These are phyloP conservation scores for Cyclotella baltica DNA, from an alignment of 108 stramenopile genomes.

Conservation along the genomic window DNA sequence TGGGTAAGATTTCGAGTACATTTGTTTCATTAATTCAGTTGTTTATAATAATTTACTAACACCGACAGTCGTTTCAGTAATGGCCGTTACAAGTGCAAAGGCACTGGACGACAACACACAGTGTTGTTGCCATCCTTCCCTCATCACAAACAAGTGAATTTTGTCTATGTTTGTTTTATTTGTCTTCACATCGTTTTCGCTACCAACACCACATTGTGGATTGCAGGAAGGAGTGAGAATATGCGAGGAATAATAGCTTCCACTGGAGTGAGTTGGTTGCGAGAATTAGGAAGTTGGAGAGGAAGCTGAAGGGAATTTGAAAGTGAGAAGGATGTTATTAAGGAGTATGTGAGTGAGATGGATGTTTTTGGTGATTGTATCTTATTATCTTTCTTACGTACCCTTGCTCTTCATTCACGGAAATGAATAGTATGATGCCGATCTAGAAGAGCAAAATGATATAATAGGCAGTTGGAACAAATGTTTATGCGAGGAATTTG, in stretches of 20 bases:
- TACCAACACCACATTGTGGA: too few relatives aligned
- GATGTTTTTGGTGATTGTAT: slow-evolving; percentile 6
- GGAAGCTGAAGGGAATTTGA: slow-evolving; percentile 42
- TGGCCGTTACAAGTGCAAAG: too few relatives aligned
- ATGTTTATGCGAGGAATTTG: slow-evolving; percentile 58
- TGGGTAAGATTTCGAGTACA: too few relatives aligned
- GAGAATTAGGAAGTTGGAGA: slow-evolving; percentile 38
- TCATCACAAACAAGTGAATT: too few relatives aligned
- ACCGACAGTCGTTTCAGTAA: too few relatives aligned
- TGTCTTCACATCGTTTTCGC: too few relatives aligned
- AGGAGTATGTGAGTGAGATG: slow-evolving; percentile 42
- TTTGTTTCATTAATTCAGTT: too few relatives aligned
- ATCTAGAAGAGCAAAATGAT: slow-evolving; percentile 55
- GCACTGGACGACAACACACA: too few relatives aligned
- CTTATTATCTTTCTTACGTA: background rate
- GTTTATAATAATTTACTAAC: too few relatives aligned
- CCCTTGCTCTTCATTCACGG: background rate
- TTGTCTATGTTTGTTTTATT: too few relatives aligned
- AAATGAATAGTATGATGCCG: slow-evolving; percentile 42
- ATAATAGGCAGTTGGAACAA: slow-evolving; percentile 56
- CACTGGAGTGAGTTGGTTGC: slow-evolving; percentile 40
- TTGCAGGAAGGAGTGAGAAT: slow-evolving; percentile 27
- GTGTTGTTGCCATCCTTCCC: too few relatives aligned
- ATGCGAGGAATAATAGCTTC: slow-evolving; percentile 35
- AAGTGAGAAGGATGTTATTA: slow-evolving; percentile 29